Evolutionary conservation across 192 early-diverging fungal genomes (phyloP), one percentile per base, ranked within the genome.

Genomic region (Piromyces finnis): DNA sequence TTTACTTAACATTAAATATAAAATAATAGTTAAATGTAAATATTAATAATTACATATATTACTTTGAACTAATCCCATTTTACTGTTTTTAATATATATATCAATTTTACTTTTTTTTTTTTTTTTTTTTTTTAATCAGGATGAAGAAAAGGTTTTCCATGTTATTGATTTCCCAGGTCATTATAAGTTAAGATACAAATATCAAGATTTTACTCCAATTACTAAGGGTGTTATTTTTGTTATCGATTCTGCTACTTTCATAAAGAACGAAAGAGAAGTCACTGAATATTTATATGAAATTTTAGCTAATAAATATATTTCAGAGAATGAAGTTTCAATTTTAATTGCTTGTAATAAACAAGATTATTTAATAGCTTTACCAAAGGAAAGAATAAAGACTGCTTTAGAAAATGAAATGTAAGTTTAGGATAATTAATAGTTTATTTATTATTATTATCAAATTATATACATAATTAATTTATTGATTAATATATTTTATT

Each of bases 131-230:
- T n/a, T n/a, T n/a, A n/a, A n/a, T n/a, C n/a, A 78, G 78, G 30
- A 37, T 7, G 35, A 78, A 35, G 30, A 30, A 13, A 30, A 30
- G 29, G 81, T 86, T 39, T 78, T 90, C 18, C 88, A 91, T 36
- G 79, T 95, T 29, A 91, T 97, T 16, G 95, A 97, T 84, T 83
- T 97, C 28, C 95, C 95, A 14, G 95, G 95, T n/a, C 95, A 96
- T 83, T 92, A 93, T 81, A 93, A 92, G 79, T 87, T 94, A 27
- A 87, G 93, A 12, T 93, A 92, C 85, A 90, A 90, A 79, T 91
- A 90, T 35, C 84, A 89, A 77, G 91, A 95, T 51, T 92, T 90
- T 82, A 83, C 93, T 79, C 87, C 91, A 2, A 85, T 90, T 26
- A 88, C 94, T 2, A 87, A 88, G 30, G 90, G 89, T 28, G 84